Conservation (phyloP, 2,329 filamentous ascomycete genomes). For the Juglanconis juglandina region DNA sequence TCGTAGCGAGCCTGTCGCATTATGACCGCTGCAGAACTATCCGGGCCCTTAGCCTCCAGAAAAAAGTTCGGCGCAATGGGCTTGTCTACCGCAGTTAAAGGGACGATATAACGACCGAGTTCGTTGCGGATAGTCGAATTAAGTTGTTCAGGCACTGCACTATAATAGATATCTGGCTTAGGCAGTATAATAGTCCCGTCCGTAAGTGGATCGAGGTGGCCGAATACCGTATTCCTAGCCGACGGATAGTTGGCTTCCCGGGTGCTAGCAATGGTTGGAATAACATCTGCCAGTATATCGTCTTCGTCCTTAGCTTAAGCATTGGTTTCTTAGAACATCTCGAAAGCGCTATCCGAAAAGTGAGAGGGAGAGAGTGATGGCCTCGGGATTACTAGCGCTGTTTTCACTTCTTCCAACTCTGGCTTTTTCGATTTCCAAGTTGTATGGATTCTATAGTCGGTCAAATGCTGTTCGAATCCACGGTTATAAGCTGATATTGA, state of each 20-base stretch:
- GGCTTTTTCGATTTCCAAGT: slow-evolving; percentile 25
- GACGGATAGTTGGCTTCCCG: slow-evolving; percentile 21
- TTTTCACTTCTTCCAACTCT: slow-evolving; percentile 30
- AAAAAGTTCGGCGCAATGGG: slow-evolving; percentile 40
- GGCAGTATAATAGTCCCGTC: not conserved
- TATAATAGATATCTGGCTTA: not conserved
- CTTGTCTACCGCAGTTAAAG: slow-evolving; percentile 28
- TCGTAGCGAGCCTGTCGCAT: slow-evolving; percentile 34
- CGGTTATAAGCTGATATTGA: slow-evolving; percentile 28
- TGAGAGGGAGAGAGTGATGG: slow-evolving; percentile 34
- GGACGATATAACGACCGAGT: slow-evolving; percentile 30
- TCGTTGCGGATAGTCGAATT: slow-evolving; percentile 18
- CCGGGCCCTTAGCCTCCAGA: slow-evolving; percentile 34
- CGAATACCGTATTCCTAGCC: slow-evolving; percentile 29
- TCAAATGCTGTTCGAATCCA: slow-evolving; percentile 35
- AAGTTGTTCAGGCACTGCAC: not conserved
- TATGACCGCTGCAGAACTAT: slow-evolving; percentile 28
- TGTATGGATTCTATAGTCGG: slow-evolving; percentile 31
- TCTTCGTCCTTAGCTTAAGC: slow-evolving; percentile 18
- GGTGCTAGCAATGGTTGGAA: slow-evolving; percentile 30
- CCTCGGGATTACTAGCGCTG: too few relatives aligned
- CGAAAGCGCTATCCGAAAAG: slow-evolving; percentile 32
- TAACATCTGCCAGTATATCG: slow-evolving; percentile 22
- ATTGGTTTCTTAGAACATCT: slow-evolving; percentile 26
- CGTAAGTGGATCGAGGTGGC: slow-evolving; percentile 9